Conservation (phyloP, 441 rosid species). For the Brassica balearica region DNA sequence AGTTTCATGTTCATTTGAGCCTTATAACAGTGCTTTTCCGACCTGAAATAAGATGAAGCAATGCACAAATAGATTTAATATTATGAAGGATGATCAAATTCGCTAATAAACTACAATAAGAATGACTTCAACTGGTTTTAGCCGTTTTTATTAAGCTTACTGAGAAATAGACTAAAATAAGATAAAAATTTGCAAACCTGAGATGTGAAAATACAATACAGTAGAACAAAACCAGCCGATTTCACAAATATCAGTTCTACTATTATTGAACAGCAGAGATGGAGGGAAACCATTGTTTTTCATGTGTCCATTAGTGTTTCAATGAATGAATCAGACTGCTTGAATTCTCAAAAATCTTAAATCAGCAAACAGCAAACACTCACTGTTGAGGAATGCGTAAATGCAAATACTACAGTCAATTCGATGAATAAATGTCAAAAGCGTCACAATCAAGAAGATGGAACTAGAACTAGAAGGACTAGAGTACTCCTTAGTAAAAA, state of each 20-base stretch:
- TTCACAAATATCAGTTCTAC: not conserved
- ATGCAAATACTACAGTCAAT: not conserved
- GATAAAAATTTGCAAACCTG: slow-evolving; percentile 1
- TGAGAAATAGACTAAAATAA: not conserved
- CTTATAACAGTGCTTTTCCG: slow-evolving; percentile 10
- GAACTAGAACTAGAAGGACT: slow-evolving; percentile 9
- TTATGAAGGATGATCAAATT: not conserved
- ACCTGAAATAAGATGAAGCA: slow-evolving; percentile 23
- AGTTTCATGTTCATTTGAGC: slow-evolving; percentile 30
- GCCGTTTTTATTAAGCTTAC: not conserved
- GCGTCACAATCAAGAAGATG: not conserved
- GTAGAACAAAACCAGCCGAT: slow-evolving; percentile 7
- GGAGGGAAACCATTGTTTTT: not conserved
- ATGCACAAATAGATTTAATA: not conserved
- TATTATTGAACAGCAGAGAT: not conserved
- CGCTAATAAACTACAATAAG: not conserved
- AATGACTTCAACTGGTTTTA: not conserved
- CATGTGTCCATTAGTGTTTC: not conserved
- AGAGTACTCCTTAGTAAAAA: not conserved
- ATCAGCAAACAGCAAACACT: not conserved
- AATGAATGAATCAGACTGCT: not conserved
- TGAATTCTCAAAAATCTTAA: not conserved
- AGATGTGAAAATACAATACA: not conserved
- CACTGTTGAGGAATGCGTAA: not conserved
- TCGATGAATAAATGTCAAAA: not conserved